A percentile compares a stretch with the other conserved stretches of the same genome.
These are phyloP conservation scores for Herpetomonas samuelpessoai DNA, from an alignment of 208 protist genomes.

Conservation along the genomic window DNA sequence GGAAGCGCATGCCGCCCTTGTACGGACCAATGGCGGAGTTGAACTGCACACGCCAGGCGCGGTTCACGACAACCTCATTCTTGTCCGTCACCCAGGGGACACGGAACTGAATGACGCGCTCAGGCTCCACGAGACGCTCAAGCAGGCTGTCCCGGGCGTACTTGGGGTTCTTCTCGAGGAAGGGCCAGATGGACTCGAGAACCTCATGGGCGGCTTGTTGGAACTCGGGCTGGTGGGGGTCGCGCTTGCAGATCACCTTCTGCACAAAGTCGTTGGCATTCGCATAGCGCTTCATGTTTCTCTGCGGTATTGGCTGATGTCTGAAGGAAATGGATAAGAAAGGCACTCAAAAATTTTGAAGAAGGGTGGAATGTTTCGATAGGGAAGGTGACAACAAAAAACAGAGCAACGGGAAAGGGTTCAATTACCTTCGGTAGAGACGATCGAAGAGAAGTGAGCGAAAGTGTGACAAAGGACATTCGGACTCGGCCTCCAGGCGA, in stretches of 20 bases:
- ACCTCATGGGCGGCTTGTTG: conserved; percentile 88
- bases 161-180: conserved; percentile 82
- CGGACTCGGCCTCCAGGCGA: no score
- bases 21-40: conserved; percentile 93
- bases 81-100: conserved; percentile 93
- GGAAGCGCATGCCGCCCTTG: conserved; percentile 91
- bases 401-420: not conserved
- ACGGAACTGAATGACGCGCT: conserved; percentile 87
- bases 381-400: not conserved
- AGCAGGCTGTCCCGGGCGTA: conserved; percentile 64
- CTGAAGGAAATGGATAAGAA: no score
- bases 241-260: conserved; percentile 40
- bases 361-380: no score
- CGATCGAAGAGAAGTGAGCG: no score
- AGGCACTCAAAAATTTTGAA: no score
- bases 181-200: conserved; percentile 71
- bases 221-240: conserved; percentile 87
- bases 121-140: conserved; percentile 86
- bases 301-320: no score
- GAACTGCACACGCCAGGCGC: conserved; percentile 93
- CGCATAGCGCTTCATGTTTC: conserved; percentile 19
- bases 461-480: no score
- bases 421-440: not conserved
- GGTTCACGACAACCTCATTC: conserved; percentile 82
- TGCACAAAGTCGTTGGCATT: conserved; percentile 55